These are phyloP conservation scores for Lenwebbia sp. DNA, from an alignment of 345 rosid species.

Conservation along the genomic window DNA sequence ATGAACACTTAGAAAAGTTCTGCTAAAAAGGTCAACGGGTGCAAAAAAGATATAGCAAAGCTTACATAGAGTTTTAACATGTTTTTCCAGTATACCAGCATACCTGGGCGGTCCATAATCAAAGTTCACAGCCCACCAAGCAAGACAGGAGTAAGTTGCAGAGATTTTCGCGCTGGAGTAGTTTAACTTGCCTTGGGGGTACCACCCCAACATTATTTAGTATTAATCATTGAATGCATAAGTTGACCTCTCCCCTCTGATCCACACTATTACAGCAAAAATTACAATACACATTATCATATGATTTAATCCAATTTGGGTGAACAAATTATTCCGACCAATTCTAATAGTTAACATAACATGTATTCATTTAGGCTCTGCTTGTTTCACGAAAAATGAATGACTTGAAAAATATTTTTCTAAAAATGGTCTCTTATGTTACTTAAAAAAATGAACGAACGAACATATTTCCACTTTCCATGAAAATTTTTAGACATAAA, in stretches of 20 bases:
- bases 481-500: no score
- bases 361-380: neutral
- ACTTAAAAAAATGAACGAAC: no score
- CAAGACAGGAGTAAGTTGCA: neutral
- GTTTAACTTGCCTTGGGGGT: neutral
- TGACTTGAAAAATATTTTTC: no score
- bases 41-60: neutral
- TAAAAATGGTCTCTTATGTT: no score
- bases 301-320: neutral
- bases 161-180: neutral
- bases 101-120: neutral
- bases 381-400: no score
- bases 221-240: neutral
- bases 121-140: neutral
- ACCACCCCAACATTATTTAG: neutral
- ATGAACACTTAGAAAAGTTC: neutral
- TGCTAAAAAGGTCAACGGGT: neutral
- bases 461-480: no score
- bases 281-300: no score
- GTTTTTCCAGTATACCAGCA: neutral
- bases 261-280: neutral
- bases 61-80: neutral
- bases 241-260: neutral
- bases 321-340: neutral
- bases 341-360: neutral